phyloP scores from a whole-genome alignment of 2,329 filamentous ascomycete species.

The Lachnellula subtilissima region DNA sequence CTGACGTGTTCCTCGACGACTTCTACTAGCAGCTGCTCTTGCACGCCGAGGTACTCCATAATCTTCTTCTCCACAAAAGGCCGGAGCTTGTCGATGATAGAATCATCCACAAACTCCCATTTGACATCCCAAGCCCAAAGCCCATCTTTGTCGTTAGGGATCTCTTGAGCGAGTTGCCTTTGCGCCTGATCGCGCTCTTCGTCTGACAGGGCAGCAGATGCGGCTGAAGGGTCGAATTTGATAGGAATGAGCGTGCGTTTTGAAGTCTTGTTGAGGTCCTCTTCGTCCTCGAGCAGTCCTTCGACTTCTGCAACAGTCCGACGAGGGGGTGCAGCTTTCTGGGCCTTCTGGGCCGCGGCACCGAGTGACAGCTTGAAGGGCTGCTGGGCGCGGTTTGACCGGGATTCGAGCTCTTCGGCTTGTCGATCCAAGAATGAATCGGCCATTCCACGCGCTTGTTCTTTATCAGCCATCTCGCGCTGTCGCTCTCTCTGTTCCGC shows the following conservation, averaged over 20 bases:
- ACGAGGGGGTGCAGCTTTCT: constrained; percentile 53
- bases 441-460: constrained; percentile 77
- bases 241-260: constrained; percentile 78
- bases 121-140: constrained; percentile 91
- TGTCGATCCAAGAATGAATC: constrained; percentile 87
- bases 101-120: constrained; percentile 85
- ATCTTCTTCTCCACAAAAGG: constrained; percentile 99
- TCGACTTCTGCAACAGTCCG: constrained; percentile 92
- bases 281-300: constrained; percentile 90
- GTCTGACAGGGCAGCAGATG: constrained; percentile 67
- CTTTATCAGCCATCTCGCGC: constrained; percentile 64
- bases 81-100: constrained; percentile 76
- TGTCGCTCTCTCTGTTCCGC: constrained; percentile 72
- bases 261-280: constrained; percentile 64
- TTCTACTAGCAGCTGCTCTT: constrained; percentile 93
- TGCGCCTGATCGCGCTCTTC: constrained; percentile 83
- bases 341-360: constrained; percentile 73
- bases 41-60: constrained; percentile 90
- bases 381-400: constrained; percentile 50
- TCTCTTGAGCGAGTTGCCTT: constrained; percentile 78
- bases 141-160: constrained; percentile 78
- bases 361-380: constrained; percentile 92
- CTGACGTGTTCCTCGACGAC: constrained; percentile 84
- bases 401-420: constrained; percentile 66
- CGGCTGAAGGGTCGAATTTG: constrained; percentile 65